Base-by-base conservation (phyloP, 345 rosid species). In the Moricandia arvensis region DNA sequence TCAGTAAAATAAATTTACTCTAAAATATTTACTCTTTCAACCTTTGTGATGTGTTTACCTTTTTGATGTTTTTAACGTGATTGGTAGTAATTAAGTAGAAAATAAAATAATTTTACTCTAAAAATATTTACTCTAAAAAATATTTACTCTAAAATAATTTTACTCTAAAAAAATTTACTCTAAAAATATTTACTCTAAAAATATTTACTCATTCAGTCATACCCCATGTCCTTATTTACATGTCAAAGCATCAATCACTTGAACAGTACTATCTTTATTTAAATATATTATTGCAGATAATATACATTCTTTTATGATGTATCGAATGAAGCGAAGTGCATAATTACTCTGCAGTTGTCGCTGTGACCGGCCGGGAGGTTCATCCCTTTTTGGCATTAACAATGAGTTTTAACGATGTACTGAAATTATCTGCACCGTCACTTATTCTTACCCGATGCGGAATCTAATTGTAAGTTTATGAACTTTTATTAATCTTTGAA, bases 271-370 rank as follows among this genome's bases (percentile, higher is more conserved):
- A 13, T 49, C 15, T 16, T n/a, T 29, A 66, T 35, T 11, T 2
- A 10, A 51, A 51, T 67, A 31, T 67, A 53, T 55, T 21, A n/a
- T 21, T 54, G 69, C 63, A 65, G 30, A 38, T 13, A 55, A 26
- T 29, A 12, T 70, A 38, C 17, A 64, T 35, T 51, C 5, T 54
- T 61, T 74, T 15, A 51, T 24, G n/a, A 55, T 65, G 76, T 74
- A 65, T 74, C 65, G 77, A 66, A 38, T 41, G 72, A 74, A 65
- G 58, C 58, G 59, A 74, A 66, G 11, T 43, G 59, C 71, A 38
- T 26, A 38, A 27, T 55, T 24, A 63, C 38, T 35, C 53, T 75
- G 72, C 72, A 75, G 24, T 68, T 59, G 63, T 68, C 68, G 66
- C 62, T 31, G 9, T 15, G 72, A 9, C 73, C 26, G 41, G 73